Conservation (phyloP, 2,329 filamentous ascomycete genomes). For the Aspergillus udagawae region DNA sequence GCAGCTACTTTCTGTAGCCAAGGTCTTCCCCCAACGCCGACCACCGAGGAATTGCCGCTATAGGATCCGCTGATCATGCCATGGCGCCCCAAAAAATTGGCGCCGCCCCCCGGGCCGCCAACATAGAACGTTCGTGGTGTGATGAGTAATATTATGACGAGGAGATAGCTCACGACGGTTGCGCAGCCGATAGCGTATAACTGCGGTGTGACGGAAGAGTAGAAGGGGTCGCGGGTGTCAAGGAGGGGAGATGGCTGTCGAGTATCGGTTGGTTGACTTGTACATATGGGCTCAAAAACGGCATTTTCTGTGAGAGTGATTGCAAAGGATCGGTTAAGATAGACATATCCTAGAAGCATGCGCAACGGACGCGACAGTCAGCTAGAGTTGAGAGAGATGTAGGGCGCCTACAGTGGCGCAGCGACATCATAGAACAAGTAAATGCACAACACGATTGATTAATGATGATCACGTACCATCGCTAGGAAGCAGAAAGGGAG, state of each 20-base stretch:
- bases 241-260: conserved; percentile 50
- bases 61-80: conserved; percentile 82
- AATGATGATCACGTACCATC: conserved; percentile 41
- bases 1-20: conserved; percentile 80
- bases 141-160: conserved; percentile 90
- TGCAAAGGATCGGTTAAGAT: conserved; percentile 38
- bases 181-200: conserved; percentile 89
- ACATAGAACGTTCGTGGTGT: conserved; percentile 92
- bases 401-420: too few species aligned
- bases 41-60: conserved; percentile 59
- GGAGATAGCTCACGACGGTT: conserved; percentile 84
- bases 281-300: conserved; percentile 49
- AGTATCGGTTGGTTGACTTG: conserved; percentile 30
- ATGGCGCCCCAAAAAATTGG: conserved; percentile 73
- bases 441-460: neutral
- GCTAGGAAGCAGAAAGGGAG: conserved; percentile 59
- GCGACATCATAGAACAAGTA: too few species aligned
- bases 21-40: conserved; percentile 84
- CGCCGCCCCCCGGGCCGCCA: conserved; percentile 61
- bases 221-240: conserved; percentile 81
- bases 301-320: conserved; percentile 47
- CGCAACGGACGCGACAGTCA: neutral
- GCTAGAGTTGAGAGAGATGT: neutral
- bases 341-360: conserved; percentile 33
- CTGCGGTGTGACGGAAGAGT: conserved; percentile 87